Percentiles rank a stretch among this genome's conserved stretches.
phyloP scores from a whole-genome alignment of 164 flowering plant genomes.

The Stephania japonica region DNA sequence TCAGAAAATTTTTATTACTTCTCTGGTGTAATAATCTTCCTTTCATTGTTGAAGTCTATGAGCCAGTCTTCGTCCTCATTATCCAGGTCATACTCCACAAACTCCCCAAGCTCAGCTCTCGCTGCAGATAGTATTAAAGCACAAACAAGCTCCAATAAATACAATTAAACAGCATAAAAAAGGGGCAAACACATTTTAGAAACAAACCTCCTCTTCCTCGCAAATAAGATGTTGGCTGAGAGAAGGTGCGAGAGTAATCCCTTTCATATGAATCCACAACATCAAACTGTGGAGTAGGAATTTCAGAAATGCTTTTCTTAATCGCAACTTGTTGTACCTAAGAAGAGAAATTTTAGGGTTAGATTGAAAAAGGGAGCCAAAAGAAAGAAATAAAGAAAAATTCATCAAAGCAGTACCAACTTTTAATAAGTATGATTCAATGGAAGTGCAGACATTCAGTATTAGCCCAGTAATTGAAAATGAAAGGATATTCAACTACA shows the following conservation, averaged over 20 bases:
- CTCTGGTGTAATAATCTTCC: slow-evolving; percentile 59
- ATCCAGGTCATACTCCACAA: slow-evolving; percentile 96
- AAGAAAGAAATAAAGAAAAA: not conserved
- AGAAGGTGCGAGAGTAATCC: slow-evolving; percentile 75
- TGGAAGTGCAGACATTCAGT: not conserved
- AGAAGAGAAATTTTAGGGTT: slow-evolving; percentile 1
- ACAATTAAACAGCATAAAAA: not conserved
- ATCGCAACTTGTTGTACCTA: slow-evolving; percentile 50
- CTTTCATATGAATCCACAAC: slow-evolving; percentile 92
- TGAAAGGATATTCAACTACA: not conserved
- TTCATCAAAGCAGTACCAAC: not conserved
- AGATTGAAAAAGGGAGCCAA: not conserved
- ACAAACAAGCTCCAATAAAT: not conserved
- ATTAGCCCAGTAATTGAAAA: not conserved
- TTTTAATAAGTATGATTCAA: not conserved
- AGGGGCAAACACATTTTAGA: not conserved
- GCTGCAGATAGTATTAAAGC: slow-evolving; percentile 37
- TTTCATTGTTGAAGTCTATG: slow-evolving; percentile 58
- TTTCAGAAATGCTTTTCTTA: slow-evolving; percentile 74
- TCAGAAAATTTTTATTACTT: slow-evolving; percentile 35
- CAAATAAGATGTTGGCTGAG: slow-evolving; percentile 78
- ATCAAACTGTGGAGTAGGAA: slow-evolving; percentile 90
- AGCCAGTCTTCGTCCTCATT: slow-evolving; percentile 99
- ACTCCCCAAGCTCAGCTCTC: slow-evolving; percentile 91
- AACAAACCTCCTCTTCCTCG: slow-evolving; percentile 91